These are phyloP conservation scores for Acanthamoeba castellanii DNA, from an alignment of 208 protist species.

Conservation along the genomic window DNA sequence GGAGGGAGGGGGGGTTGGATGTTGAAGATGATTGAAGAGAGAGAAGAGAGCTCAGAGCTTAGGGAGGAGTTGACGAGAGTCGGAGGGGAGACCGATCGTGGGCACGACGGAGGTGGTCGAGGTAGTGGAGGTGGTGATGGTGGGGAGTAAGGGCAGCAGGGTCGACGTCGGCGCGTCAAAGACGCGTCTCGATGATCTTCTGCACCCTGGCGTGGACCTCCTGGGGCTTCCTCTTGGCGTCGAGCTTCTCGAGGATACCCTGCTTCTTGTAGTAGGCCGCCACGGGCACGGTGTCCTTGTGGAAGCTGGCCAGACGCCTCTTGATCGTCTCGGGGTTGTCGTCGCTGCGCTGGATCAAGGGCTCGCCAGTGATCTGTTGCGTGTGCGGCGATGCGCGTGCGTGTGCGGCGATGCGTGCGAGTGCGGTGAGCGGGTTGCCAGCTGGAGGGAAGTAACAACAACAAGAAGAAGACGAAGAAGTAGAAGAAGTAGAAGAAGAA, in stretches of 20 bases:
- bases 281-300: conserved; percentile 84
- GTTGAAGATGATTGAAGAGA: background rate
- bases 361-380: conserved; percentile 85
- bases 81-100: background rate
- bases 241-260: conserved; percentile 46
- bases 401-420: too few relatives aligned
- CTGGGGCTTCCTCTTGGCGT: conserved; percentile 36
- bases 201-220: conserved; percentile 22
- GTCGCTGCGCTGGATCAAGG: conserved; percentile 86
- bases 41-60: conserved; percentile 4
- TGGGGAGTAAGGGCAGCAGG: background rate
- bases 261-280: conserved; percentile 83
- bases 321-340: conserved; percentile 87
- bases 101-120: background rate
- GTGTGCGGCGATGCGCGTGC: background rate
- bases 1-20: background rate
- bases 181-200: conserved; percentile 55
- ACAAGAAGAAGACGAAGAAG: conserved; percentile 50
- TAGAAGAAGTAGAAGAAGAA: conserved; percentile 38
- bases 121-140: too few relatives aligned
- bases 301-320: conserved; percentile 85
- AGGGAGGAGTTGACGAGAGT: conserved; percentile 3
- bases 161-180: conserved; percentile 9
- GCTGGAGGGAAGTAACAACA: conserved; percentile 50
- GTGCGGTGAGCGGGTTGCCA: too few relatives aligned